Evolutionary conservation across 768 basidiomycete species (phyloP), one percentile per base, ranked within the genome.

Genomic region (Auricularia heimuer): DNA sequence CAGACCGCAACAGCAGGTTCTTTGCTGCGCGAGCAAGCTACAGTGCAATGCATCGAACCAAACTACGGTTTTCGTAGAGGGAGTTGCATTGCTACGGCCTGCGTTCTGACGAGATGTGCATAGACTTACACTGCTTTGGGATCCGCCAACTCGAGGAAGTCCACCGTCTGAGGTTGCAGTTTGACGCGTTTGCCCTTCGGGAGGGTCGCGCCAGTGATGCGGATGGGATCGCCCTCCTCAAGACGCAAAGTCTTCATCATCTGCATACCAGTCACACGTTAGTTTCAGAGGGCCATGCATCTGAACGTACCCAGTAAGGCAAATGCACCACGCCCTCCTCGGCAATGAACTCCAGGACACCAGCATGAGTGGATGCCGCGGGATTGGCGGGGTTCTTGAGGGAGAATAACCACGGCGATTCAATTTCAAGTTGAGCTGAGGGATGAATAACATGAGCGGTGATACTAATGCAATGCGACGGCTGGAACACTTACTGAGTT

Each of bases 341-440:
- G 2, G 97, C 96, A 68, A 98, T 98, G 76, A 99, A 99, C 73
- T 99, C 97, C 35, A 99, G 84, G 34, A 99, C 97, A 80, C 97
- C 97, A 1, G 91, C 92, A 73, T 99, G 93, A 1, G 97, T 98
- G 24, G 84, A 94, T 63, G 84, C 90, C 39, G 85, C 91, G 62
- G 82, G 81, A 77, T 89, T 95, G 70, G 79, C 77, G 62, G 97
- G 96, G 76, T 98, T 98, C 61, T 92, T 88, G 62, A 99, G 81
- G 68, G 96, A 88, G 74, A 99, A 99, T 81, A 90, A 93, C 95
- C 95, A 97, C 0, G 97, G 97, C 0, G 83, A 82, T 66, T 92
- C 89, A 54, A 99, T 81, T 70, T 99, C 95, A 61, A 98, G 83
- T 45, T 83, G 82, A 0, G 93, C 80, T 81, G 67, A 42, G 61